Base-by-base conservation (phyloP, 345 rosid genomes). In the Pistacia integerrima region DNA sequence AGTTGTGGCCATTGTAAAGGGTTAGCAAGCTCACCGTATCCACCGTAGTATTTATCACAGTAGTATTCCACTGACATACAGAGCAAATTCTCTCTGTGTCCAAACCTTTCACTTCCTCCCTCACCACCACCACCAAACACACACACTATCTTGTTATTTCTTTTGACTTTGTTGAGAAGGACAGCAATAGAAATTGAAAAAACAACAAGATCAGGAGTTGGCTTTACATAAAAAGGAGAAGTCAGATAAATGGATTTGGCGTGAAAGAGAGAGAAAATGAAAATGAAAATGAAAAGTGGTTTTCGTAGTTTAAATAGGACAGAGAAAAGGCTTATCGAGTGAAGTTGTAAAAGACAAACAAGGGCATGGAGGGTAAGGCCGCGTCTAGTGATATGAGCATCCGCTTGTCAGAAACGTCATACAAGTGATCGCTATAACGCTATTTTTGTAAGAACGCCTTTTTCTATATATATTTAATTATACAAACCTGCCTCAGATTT, bases 1-100 rank as follows among this genome's bases (percentile, higher is more conserved):
- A 87, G 90, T 63, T 88, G 93, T 41, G 89, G 93, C 90, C 93
- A 89, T 91, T 85, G 96, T 63, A 82, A 77, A 38, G 93, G 93
- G 61, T 88, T 89, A 25, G 83, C 87, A 70, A 90, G 85, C 85
- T 82, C 86, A 74, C 88, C 82, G 80, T 81, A 83, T 86, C 85
- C 85, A 79, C 85, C 83, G 83, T 77, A 72, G 83, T 76, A 78
- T 61, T 78, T 80, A 75, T 81, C 85, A 58, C 81, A 20, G 79
- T 81, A 88, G 77, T 81, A 76, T 77, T 74, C 83, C 71, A 76
- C 82, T 85, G 89, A 88, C 92, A 90, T 87, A 85, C 92, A 88
- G 76, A 73, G 76, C 76, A 18, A 62, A 49, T 73, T 73, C 67
- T 73, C 68, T 63, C 68, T 16, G 60, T 44, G 44, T 17, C 60